Conservation (phyloP, 768 basidiomycete species). For the Hericium coralloides region DNA sequence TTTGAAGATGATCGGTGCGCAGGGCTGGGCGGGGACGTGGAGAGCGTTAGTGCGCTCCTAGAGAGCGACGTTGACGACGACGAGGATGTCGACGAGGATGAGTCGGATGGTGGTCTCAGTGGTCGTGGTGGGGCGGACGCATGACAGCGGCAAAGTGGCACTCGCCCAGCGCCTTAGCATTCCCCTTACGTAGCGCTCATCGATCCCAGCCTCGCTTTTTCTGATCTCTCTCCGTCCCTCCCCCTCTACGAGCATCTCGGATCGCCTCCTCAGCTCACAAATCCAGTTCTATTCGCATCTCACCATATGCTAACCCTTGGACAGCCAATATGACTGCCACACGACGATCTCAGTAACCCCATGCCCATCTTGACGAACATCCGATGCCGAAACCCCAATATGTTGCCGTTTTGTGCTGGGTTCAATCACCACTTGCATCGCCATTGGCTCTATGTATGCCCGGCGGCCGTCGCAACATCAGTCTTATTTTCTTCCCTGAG, state of each 20-base stretch:
- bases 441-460: no score
- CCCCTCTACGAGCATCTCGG: neutral
- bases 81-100: neutral
- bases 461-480: no score
- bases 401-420: no score
- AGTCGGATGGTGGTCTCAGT: neutral
- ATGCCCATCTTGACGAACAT: no score
- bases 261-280: no score
- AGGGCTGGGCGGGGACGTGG: neutral
- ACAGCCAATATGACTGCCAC: no score
- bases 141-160: neutral
- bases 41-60: neutral
- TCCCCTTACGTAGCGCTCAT: neutral
- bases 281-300: no score
- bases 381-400: no score
- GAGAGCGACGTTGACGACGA: neutral
- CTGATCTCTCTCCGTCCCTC: neutral
- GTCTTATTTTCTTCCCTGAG: no score
- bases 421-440: no score
- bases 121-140: neutral
- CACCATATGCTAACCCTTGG: no score
- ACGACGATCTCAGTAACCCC: no score
- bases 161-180: neutral
- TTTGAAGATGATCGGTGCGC: constrained; percentile 4
- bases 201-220: neutral